phyloP scores from a whole-genome alignment of 306 rosid genomes.

The Quercus cerris region DNA sequence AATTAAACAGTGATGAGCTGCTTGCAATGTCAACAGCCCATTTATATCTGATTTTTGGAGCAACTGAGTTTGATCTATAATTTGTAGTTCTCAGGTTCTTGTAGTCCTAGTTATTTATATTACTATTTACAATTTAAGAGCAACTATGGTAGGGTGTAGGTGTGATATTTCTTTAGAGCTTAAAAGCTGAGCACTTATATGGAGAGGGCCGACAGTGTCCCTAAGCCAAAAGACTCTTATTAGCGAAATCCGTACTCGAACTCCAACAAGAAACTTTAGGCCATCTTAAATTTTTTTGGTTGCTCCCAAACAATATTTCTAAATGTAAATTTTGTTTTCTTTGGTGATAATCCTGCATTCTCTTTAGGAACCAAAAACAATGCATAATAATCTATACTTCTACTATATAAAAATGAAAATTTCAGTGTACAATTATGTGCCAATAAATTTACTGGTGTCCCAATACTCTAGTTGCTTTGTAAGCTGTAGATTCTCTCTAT shows the following conservation, averaged over 20 bases:
- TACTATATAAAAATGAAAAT: too few species aligned
- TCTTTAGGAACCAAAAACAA: not conserved
- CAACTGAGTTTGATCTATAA: not conserved
- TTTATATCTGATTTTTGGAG: constrained; percentile 12
- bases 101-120: not conserved
- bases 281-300: too few species aligned
- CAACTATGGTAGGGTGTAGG: not conserved
- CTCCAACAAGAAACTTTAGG: not conserved
- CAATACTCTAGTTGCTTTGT: too few species aligned
- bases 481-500: too few species aligned
- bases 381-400: not conserved
- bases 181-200: too few species aligned
- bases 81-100: not conserved
- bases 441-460: too few species aligned
- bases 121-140: not conserved
- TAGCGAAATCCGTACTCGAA: not conserved
- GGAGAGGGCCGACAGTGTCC: too few species aligned
- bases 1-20: constrained; percentile 33
- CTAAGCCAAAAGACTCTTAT: too few species aligned
- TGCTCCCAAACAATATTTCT: not conserved
- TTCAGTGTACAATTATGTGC: too few species aligned
- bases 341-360: not conserved
- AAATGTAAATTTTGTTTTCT: not conserved
- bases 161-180: not conserved
- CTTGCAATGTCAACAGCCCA: not conserved